Evolutionary conservation across 2,329 filamentous ascomycete genomes (phyloP).

Genomic region (Paraconiothyrium sp.): DNA sequence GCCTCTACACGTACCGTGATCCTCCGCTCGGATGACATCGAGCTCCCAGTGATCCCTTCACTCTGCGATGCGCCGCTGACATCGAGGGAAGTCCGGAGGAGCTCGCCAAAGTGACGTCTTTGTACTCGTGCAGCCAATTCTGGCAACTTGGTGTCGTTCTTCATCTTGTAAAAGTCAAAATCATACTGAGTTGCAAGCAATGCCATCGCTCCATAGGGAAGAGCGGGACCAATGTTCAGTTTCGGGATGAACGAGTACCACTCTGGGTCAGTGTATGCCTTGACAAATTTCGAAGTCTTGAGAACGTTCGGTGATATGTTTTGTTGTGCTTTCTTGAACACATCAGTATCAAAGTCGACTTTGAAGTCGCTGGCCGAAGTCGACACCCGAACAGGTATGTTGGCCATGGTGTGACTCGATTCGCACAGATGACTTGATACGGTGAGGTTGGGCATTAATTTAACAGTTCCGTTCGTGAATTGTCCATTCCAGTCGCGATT

Average conservation of each 20-base stretch:
- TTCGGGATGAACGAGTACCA: slow-evolving; percentile 16
- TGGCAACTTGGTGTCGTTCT: slow-evolving; percentile 14
- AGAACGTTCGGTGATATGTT: slow-evolving; percentile 10
- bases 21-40: slow-evolving; percentile 15
- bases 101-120: slow-evolving; percentile 28
- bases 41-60: slow-evolving; percentile 15
- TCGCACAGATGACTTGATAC: slow-evolving; percentile 23
- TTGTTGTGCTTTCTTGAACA: slow-evolving; percentile 14
- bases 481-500: background rate
- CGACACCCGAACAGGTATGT: slow-evolving; percentile 17
- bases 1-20: slow-evolving; percentile 27
- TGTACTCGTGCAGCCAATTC: slow-evolving; percentile 3
- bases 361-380: slow-evolving; percentile 11
- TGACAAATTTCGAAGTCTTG: slow-evolving; percentile 13
- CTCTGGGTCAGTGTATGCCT: slow-evolving; percentile 15
- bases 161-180: slow-evolving; percentile 16
- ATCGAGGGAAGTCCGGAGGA: slow-evolving; percentile 22
- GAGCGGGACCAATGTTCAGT: background rate
- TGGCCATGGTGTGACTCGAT: slow-evolving; percentile 20
- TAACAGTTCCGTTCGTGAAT: background rate
- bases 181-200: slow-evolving; percentile 20
- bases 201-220: slow-evolving; percentile 16
- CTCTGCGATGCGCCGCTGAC: background rate
- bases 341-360: slow-evolving; percentile 12
- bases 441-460: slow-evolving; percentile 13